Evolutionary conservation across 2,329 filamentous ascomycete genomes (phyloP).

Genomic region (Trichoderma afroharzianum): DNA sequence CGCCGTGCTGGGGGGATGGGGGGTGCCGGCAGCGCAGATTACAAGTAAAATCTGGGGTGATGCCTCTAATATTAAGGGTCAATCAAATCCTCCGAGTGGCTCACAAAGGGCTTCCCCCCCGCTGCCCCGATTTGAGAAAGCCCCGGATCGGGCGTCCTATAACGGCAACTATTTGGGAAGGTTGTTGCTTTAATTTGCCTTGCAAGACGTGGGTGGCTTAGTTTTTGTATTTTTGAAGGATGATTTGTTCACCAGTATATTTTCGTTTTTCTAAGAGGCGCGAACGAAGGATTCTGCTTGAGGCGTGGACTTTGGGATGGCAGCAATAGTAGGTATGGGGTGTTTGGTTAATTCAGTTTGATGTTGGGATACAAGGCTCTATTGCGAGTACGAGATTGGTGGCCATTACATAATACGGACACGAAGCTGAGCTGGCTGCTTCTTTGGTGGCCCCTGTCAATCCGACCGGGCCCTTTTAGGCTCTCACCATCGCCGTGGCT

Average conservation of each 20-base stretch:
- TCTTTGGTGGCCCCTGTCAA: background rate
- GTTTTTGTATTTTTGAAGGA: background rate
- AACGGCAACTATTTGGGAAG: background rate
- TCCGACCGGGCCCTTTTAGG: background rate
- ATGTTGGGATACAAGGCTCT: background rate
- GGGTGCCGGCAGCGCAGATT: background rate
- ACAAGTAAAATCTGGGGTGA: background rate
- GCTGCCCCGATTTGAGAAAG: background rate
- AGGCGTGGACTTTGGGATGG: background rate
- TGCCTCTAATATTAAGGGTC: background rate
- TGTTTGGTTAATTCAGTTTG: background rate
- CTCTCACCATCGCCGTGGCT: background rate
- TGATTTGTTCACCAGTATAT: background rate
- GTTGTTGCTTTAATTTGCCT: background rate
- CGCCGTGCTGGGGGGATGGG: background rate
- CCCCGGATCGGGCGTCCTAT: background rate
- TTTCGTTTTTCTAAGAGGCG: background rate
- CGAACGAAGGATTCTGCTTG: background rate
- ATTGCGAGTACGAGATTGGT: slow-evolving; percentile 2
- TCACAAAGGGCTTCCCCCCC: background rate
- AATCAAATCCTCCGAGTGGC: background rate
- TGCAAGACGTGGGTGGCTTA: background rate
- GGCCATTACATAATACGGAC: slow-evolving; percentile 3
- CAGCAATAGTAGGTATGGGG: background rate
- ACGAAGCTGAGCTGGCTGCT: background rate